A percentile compares a stretch with the other conserved stretches of the same genome.
phyloP scores from a whole-genome alignment of 345 rosid species.

The Salix caprea region DNA sequence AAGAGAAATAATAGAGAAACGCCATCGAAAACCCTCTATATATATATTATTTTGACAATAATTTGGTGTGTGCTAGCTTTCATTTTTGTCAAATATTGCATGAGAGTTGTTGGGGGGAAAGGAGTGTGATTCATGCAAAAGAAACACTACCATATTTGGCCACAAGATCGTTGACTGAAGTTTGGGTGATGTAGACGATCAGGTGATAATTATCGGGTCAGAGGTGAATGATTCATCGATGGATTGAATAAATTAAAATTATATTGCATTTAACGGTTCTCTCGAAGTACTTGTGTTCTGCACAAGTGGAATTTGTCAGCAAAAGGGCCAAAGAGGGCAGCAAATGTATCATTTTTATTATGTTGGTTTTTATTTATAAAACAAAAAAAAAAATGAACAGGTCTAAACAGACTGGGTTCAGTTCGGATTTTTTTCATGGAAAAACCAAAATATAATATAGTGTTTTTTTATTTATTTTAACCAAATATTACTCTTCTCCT shows the following conservation, averaged over 20 bases:
- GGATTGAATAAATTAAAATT: not conserved
- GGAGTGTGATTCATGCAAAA: conserved; percentile 2
- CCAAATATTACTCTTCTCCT: too few species aligned
- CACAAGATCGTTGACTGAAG: too few species aligned
- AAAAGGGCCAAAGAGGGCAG: not conserved
- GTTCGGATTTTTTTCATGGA: too few species aligned
- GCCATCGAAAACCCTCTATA: conserved; percentile 28
- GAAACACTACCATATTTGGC: not conserved
- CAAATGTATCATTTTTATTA: not conserved
- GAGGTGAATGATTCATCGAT: not conserved
- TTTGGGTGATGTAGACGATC: too few species aligned
- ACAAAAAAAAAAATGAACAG: too few species aligned
- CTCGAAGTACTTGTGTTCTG: not conserved
- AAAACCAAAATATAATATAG: too few species aligned
- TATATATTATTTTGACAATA: conserved; percentile 6
- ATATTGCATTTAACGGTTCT: not conserved
- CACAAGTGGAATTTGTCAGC: not conserved
- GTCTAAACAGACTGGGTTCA: too few species aligned
- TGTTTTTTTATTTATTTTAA: too few species aligned
- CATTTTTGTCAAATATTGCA: not conserved
- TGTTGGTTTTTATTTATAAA: too few species aligned
- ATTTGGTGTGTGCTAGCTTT: not conserved
- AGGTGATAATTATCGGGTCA: conserved; percentile 11
- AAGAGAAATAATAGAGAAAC: conserved; percentile 27
- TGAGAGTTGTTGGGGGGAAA: not conserved